Evolutionary conservation across 306 rosid genomes (phyloP).

Genomic region (Pachyrhizus erosus): DNA sequence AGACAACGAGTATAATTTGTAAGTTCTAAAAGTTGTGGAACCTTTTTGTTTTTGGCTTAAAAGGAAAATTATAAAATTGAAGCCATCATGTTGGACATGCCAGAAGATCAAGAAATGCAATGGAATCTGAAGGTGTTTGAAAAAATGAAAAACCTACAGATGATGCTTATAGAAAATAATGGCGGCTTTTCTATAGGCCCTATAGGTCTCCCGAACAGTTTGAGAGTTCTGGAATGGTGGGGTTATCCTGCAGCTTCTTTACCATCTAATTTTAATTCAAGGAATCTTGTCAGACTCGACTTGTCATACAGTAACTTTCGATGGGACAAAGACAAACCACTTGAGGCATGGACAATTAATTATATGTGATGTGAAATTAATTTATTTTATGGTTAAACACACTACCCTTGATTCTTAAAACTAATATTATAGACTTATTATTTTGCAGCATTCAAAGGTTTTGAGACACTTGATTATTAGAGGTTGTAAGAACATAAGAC

Average conservation of each 20-base stretch:
- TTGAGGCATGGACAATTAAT: not conserved
- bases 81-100: not conserved
- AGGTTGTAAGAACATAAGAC: not conserved
- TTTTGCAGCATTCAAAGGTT: not conserved
- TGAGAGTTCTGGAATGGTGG: slow-evolving; percentile 25
- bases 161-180: not conserved
- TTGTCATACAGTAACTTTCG: not conserved
- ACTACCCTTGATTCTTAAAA: not conserved
- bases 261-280: not conserved
- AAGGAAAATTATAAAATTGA: slow-evolving; percentile 26
- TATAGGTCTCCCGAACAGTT: not conserved
- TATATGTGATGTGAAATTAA: not conserved
- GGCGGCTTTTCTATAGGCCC: not conserved
- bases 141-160: slow-evolving; percentile 18
- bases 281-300: slow-evolving; percentile 15
- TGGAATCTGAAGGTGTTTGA: slow-evolving; percentile 6
- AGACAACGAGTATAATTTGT: not conserved
- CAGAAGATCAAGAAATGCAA: not conserved
- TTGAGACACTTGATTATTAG: not conserved
- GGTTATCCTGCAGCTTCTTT: slow-evolving; percentile 27
- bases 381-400: not conserved
- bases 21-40: not conserved
- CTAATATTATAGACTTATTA: not conserved
- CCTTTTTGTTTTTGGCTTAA: not conserved
- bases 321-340: not conserved